phyloP scores from a whole-genome alignment of 257 asterid genomes.

The Verbena officinalis region DNA sequence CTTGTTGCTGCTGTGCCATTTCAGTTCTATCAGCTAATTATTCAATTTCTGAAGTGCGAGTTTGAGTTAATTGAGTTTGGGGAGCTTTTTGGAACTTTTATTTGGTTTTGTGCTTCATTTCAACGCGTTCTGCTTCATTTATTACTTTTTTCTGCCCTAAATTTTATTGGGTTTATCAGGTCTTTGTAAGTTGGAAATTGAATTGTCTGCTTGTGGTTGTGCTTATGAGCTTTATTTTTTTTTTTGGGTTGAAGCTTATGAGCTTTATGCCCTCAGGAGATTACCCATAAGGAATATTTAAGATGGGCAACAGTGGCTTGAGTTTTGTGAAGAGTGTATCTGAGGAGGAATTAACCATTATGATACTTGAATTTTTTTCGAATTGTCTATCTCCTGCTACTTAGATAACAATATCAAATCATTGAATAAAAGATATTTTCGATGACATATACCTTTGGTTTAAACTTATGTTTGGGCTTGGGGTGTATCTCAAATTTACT shows the following conservation, averaged over 20 bases:
- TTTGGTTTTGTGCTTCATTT: too few species aligned
- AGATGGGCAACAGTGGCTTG: not conserved
- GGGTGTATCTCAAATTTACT: slow-evolving; percentile 5
- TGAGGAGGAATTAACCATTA: too few species aligned
- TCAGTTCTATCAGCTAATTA: not conserved
- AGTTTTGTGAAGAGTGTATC: not conserved
- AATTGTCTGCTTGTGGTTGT: not conserved
- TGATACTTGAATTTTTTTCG: too few species aligned
- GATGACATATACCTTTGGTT: not conserved
- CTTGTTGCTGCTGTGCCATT: not conserved
- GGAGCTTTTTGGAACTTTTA: not conserved
- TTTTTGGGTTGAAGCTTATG: too few species aligned
- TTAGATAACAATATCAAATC: too few species aligned
- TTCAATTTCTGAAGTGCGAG: not conserved
- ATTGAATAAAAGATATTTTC: too few species aligned
- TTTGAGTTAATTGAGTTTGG: not conserved
- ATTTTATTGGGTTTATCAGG: too few species aligned
- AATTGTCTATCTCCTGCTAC: too few species aligned
- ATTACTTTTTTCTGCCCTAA: too few species aligned
- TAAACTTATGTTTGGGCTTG: slow-evolving; percentile 11
- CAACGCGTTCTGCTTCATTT: too few species aligned
- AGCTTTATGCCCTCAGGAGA: not conserved
- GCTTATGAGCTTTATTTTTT: too few species aligned
- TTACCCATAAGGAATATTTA: not conserved
- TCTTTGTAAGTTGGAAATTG: too few species aligned